Percentiles rank a stretch among this genome's conserved stretches.
Conservation (phyloP, 208 protist species). For the Naegleria gruberi region DNA sequence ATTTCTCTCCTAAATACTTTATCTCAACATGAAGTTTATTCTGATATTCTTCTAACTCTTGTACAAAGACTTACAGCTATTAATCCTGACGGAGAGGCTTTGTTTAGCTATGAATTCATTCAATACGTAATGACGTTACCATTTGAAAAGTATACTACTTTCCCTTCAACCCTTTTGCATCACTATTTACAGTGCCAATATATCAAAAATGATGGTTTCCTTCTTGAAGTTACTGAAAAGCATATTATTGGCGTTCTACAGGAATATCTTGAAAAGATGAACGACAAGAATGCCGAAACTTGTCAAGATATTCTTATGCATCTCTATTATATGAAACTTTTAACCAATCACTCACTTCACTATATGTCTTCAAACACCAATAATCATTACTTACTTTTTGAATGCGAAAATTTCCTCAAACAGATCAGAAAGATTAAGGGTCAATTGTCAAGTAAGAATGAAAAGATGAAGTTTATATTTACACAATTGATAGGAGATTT, state of each 20-base stretch:
- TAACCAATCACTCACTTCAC: neutral
- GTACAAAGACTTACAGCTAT: neutral
- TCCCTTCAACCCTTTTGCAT: neutral
- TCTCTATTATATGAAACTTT: neutral
- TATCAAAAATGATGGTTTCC: neutral
- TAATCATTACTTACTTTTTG: neutral
- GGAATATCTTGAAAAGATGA: neutral
- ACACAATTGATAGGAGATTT: constrained; percentile 5
- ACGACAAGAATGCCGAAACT: neutral
- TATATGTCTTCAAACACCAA: neutral
- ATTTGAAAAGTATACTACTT: neutral
- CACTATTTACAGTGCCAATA: neutral
- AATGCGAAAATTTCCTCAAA: neutral
- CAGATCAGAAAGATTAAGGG: neutral
- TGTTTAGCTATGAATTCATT: constrained; percentile 1
- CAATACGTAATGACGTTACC: neutral
- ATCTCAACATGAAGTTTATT: neutral
- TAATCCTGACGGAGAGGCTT: neutral
- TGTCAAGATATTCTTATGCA: neutral
- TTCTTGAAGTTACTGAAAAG: neutral
- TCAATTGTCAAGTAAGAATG: neutral
- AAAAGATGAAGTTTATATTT: neutral
- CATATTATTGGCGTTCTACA: neutral
- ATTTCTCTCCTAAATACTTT: neutral
- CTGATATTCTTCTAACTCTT: neutral